These are phyloP conservation scores for Rhizopogon salebrosus DNA, from an alignment of 768 basidiomycete species.

Conservation along the genomic window DNA sequence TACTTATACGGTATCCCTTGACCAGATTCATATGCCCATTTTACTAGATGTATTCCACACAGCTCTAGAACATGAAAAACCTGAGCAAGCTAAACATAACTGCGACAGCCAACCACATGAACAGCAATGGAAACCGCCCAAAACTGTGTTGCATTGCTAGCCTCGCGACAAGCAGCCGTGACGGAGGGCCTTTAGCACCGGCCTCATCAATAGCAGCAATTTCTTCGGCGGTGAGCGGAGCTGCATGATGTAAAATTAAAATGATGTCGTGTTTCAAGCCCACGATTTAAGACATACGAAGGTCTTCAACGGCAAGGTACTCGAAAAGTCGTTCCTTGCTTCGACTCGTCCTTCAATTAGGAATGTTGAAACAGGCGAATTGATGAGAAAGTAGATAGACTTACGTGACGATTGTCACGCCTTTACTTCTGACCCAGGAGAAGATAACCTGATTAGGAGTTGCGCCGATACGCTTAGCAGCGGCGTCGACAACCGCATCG, in stretches of 20 bases:
- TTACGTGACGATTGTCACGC: constrained; percentile 63
- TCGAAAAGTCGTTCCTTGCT: constrained; percentile 57
- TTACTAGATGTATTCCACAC: background rate
- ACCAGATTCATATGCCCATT: too few species aligned
- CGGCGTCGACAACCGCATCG: constrained; percentile 46
- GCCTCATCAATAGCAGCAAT: constrained; percentile 60
- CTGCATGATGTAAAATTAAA: constrained; percentile 25
- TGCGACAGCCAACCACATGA: background rate
- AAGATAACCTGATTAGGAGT: constrained; percentile 64
- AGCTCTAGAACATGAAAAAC: background rate
- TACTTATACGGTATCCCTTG: too few species aligned
- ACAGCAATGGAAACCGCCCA: background rate
- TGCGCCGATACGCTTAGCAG: constrained; percentile 50
- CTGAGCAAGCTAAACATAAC: background rate
- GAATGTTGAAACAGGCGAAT: background rate
- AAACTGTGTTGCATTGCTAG: background rate
- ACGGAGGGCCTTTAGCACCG: constrained; percentile 47
- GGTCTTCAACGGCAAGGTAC: constrained; percentile 62
- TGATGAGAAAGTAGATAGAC: background rate
- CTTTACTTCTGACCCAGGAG: constrained; percentile 65
- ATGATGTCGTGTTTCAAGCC: background rate
- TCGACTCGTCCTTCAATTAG: constrained; percentile 46
- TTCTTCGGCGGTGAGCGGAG: constrained; percentile 50
- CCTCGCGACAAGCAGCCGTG: background rate
- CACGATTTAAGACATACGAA: constrained; percentile 30